These are phyloP conservation scores for Patellifolia procumbens DNA, from an alignment of 179 eudicot species.

Conservation along the genomic window DNA sequence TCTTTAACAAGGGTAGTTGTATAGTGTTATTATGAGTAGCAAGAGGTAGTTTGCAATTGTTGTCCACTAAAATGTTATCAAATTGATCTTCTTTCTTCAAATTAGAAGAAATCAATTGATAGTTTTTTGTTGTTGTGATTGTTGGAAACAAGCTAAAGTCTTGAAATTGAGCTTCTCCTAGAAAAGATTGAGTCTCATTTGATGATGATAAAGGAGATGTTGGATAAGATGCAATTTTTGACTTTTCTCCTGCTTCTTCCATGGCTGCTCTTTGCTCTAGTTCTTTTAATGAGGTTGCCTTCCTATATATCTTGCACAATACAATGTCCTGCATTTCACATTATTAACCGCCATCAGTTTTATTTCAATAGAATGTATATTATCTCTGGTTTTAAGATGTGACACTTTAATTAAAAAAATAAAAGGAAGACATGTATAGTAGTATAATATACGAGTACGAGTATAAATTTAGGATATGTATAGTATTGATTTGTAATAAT, in stretches of 20 bases:
- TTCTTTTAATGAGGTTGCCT: slow-evolving; percentile 71
- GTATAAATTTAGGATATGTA: too few species aligned
- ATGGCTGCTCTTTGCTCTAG: slow-evolving; percentile 71
- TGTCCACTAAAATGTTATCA: neutral
- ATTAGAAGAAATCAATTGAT: neutral
- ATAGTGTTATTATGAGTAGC: neutral
- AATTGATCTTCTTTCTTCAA: slow-evolving; percentile 41
- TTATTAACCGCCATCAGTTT: too few species aligned
- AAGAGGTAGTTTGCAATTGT: neutral
- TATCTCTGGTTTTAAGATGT: too few species aligned
- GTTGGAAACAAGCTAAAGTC: slow-evolving; percentile 25
- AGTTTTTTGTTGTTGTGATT: neutral
- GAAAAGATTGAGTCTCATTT: slow-evolving; percentile 30
- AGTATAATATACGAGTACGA: too few species aligned
- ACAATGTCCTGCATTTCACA: slow-evolving; percentile 68
- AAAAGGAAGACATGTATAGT: too few species aligned
- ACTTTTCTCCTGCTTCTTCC: slow-evolving; percentile 51
- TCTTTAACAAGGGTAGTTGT: slow-evolving; percentile 16
- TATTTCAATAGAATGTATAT: too few species aligned
- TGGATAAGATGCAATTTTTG: slow-evolving; percentile 26
- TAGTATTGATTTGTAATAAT: too few species aligned
- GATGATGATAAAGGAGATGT: slow-evolving; percentile 41
- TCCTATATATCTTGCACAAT: slow-evolving; percentile 69
- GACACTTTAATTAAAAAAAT: too few species aligned
- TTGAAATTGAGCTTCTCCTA: slow-evolving; percentile 12